phyloP scores from a whole-genome alignment of 1,284 basidiomycete species.

The Kwoniella shivajii region DNA sequence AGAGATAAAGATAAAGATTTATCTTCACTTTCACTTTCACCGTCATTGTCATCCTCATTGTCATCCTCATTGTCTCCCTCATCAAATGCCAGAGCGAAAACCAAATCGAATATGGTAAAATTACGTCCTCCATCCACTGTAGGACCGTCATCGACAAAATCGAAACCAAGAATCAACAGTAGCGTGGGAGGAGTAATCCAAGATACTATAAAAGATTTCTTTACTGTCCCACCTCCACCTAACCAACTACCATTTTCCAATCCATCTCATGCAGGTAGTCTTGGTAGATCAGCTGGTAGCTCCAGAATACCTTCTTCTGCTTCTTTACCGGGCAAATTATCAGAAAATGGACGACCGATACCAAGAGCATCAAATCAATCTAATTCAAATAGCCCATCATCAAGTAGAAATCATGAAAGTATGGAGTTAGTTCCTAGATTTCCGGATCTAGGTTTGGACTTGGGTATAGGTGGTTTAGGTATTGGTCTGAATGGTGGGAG shows the following conservation, averaged over 20 bases:
- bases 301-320: background rate
- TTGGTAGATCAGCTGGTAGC: background rate
- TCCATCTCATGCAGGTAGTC: background rate
- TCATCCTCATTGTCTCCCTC: too few relatives aligned
- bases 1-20: constrained; percentile 1
- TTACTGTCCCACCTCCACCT: constrained; percentile 37
- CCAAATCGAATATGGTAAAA: constrained; percentile 25
- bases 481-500: background rate
- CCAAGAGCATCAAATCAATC: too few relatives aligned
- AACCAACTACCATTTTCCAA: constrained; percentile 10
- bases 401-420: constrained; percentile 6
- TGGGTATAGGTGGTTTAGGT: constrained; percentile 4
- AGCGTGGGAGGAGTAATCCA: background rate
- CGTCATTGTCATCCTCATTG: background rate
- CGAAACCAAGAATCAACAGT: constrained; percentile 18
- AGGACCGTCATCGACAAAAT: constrained; percentile 5
- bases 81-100: background rate
- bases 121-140: constrained; percentile 28
- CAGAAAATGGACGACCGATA: background rate
- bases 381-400: background rate
- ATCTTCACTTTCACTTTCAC: background rate
- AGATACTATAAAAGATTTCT: constrained; percentile 3
- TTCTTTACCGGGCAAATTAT: background rate
- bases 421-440: constrained; percentile 18
- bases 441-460: constrained; percentile 4